Evolutionary conservation across 2,329 filamentous ascomycete genomes (phyloP).

Genomic region (Calonectria ilicicola): DNA sequence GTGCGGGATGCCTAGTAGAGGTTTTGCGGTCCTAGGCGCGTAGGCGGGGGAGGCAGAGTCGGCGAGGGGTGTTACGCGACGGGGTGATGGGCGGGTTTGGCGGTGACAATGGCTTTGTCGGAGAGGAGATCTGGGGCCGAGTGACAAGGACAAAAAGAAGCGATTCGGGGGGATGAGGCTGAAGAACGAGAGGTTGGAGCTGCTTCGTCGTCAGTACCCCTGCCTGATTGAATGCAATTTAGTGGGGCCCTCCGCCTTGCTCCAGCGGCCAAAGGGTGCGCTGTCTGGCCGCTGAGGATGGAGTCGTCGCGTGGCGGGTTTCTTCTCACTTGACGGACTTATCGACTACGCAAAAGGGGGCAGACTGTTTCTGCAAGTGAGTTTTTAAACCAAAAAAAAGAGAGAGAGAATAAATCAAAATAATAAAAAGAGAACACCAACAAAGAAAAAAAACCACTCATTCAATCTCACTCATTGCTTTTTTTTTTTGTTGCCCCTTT

Average conservation of each 20-base stretch:
- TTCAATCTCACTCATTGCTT: background rate
- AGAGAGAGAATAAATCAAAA: background rate
- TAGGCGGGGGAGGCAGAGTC: too few species aligned
- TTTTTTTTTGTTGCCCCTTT: background rate
- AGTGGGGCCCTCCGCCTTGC: constrained; percentile 10
- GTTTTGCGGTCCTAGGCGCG: background rate
- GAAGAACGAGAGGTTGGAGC: constrained; percentile 8
- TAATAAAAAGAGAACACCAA: background rate
- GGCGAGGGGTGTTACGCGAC: background rate
- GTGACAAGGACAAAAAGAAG: background rate
- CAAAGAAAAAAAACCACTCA: background rate
- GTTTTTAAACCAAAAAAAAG: background rate
- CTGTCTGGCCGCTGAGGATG: background rate
- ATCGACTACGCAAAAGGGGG: constrained; percentile 6
- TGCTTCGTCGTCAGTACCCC: constrained; percentile 7
- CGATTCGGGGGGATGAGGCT: background rate
- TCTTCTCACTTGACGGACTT: background rate
- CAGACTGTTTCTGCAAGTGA: background rate
- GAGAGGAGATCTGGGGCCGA: background rate
- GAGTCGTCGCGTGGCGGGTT: constrained; percentile 5
- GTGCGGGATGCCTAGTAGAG: background rate
- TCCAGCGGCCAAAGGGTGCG: background rate
- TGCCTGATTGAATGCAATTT: constrained; percentile 7
- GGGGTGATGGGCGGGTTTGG: background rate
- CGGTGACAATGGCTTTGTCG: background rate